These are phyloP conservation scores for Arthrobotrys sinensis DNA, from an alignment of 2,329 filamentous ascomycete genomes.

Conservation along the genomic window DNA sequence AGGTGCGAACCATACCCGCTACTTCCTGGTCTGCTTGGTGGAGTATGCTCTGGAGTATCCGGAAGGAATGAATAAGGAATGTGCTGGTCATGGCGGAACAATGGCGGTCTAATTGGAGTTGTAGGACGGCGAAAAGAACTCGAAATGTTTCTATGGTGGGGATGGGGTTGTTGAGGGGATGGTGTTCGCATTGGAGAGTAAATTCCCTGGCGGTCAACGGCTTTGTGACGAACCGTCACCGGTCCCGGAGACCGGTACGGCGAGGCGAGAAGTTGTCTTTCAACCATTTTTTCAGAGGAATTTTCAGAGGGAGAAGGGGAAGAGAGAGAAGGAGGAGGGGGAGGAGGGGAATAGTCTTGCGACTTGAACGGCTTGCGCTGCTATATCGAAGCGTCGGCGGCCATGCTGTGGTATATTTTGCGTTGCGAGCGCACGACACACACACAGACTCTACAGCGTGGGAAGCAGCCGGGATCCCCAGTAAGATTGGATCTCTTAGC, in stretches of 20 bases:
- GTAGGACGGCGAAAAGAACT: slow-evolving; percentile 34
- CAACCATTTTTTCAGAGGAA: slow-evolving; percentile 41
- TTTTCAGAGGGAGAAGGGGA: not conserved
- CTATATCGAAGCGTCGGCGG: slow-evolving; percentile 51
- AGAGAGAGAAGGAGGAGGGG: not conserved
- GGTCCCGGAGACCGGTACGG: slow-evolving; percentile 54
- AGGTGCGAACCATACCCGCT: slow-evolving; percentile 48
- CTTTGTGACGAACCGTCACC: slow-evolving; percentile 38
- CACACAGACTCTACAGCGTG: not conserved
- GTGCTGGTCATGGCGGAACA: slow-evolving; percentile 42
- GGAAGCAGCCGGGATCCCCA: slow-evolving; percentile 32
- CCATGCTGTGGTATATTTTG: slow-evolving; percentile 59
- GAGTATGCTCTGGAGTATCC: slow-evolving; percentile 50
- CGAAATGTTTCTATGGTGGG: slow-evolving; percentile 26
- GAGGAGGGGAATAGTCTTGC: slow-evolving; percentile 9
- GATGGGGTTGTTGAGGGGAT: slow-evolving; percentile 42
- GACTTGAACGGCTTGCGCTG: slow-evolving; percentile 21
- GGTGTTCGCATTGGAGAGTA: slow-evolving; percentile 56
- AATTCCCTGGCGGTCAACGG: slow-evolving; percentile 41
- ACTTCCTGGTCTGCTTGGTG: slow-evolving; percentile 34
- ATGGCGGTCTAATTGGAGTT: slow-evolving; percentile 51
- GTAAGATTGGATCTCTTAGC: slow-evolving; percentile 46
- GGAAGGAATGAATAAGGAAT: slow-evolving; percentile 26
- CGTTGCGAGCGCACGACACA: slow-evolving; percentile 44
- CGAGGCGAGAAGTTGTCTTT: slow-evolving; percentile 54